These are phyloP conservation scores for Gremmenia infestans DNA, from an alignment of 2,329 filamentous ascomycete species.

Conservation along the genomic window DNA sequence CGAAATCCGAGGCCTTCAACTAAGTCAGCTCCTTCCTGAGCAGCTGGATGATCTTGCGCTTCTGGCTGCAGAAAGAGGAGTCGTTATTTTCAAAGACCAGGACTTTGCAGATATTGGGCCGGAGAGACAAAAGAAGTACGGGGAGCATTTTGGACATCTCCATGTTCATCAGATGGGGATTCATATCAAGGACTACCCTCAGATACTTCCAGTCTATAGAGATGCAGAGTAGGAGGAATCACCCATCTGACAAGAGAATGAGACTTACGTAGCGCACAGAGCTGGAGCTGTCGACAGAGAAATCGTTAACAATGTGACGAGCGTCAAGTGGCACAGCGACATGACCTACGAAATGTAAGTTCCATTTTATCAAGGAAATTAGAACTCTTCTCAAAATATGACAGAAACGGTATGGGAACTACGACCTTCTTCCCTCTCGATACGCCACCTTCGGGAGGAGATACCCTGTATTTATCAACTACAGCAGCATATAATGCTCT, in stretches of 20 bases:
- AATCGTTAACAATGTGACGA: no score
- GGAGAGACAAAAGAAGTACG: not conserved
- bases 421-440: constrained; percentile 86
- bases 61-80: not conserved
- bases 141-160: not conserved
- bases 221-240: no score
- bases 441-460: constrained; percentile 65
- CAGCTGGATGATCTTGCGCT: not conserved
- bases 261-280: no score
- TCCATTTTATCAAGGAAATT: no score
- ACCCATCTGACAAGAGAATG: no score
- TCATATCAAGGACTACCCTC: not conserved
- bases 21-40: not conserved
- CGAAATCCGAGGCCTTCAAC: not conserved
- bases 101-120: not conserved
- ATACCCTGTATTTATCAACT: constrained; percentile 74
- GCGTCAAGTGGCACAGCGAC: no score
- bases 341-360: no score
- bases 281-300: no score
- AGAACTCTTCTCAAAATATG: no score
- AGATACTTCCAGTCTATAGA: no score
- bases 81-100: not conserved
- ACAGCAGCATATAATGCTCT: constrained; percentile 73
- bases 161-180: not conserved
- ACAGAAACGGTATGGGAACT: constrained; percentile 54